Base-by-base conservation (phyloP, 768 basidiomycete genomes). In the Pleurotus sapidus region DNA sequence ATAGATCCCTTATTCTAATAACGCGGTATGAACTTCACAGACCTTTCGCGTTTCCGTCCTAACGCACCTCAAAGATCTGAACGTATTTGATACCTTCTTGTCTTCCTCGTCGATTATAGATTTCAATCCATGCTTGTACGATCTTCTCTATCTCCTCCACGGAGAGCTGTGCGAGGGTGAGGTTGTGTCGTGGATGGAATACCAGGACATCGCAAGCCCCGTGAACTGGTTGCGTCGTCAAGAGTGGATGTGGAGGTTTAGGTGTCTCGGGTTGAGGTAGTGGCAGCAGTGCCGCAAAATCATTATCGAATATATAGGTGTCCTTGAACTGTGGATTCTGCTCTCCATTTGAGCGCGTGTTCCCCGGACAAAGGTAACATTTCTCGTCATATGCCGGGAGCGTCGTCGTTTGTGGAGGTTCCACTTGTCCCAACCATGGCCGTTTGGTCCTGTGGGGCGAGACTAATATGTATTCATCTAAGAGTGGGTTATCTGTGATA, bases 291-390 rank as follows among this genome's bases (percentile, higher is more conserved):
- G 93, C 91, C 3, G 93, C 82, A 61, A 87, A 95, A 66, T 95
- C 93, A 65, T 95, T 95, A 65, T 82, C 78, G 64, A 95, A 95
- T 5, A 83, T 73, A 68, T 77, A 84, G 9, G 87, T 91, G 14
- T 81, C 71, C n/a, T 76, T 69, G 71, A 92, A 96, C 18, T 68
- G 60, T 1, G 83, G 86, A 67, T 94, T 96, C 55, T 69, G 66
- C 56, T 81, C 70, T 0, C 91, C 93, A n/a, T 84, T 84, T 0
- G 87, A 83, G 17, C 94, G 83, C 20, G 74, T 59, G 66, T 95
- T 95, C 14, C 93, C 87, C 0, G 95, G 93, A 64, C 95, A 97
- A 46, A 97, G 84, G 69, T 92, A 95, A 66, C 94, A 95, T 39
- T 73, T 70, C 4, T 81, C 80, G 64, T 94, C 92, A 63, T 92